These are phyloP conservation scores for Termitomyces titanicus DNA, from an alignment of 768 basidiomycete species.

Conservation along the genomic window DNA sequence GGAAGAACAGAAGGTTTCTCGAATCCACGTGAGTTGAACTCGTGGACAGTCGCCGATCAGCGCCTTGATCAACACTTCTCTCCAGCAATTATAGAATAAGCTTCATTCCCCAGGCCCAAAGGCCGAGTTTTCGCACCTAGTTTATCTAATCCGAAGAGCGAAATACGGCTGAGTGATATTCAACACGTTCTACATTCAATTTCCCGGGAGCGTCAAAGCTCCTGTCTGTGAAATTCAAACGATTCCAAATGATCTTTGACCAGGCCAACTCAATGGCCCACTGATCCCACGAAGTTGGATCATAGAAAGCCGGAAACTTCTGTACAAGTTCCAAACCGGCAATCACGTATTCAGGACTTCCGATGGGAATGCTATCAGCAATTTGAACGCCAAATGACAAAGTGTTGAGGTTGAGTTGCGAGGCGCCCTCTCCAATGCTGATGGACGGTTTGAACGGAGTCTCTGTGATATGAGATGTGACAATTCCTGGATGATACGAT, in stretches of 20 bases:
- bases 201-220: neutral
- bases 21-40: neutral
- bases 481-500: constrained; percentile 16
- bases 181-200: constrained; percentile 11
- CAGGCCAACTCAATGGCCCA: constrained; percentile 11
- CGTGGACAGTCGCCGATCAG: neutral
- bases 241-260: constrained; percentile 15
- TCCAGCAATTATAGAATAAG: neutral
- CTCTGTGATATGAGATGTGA: constrained; percentile 1
- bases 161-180: constrained; percentile 1
- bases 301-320: constrained; percentile 6
- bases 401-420: constrained; percentile 4
- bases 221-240: neutral
- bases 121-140: neutral
- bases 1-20: neutral
- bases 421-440: neutral
- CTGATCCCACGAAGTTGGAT: constrained; percentile 11
- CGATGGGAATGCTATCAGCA: neutral
- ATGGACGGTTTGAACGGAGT: constrained; percentile 1
- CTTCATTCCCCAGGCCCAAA: too few species aligned
- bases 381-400: constrained; percentile 11
- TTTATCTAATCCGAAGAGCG: neutral
- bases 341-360: neutral
- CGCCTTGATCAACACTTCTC: neutral
- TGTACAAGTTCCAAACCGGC: constrained; percentile 1